phyloP scores from a whole-genome alignment of 306 rosid species.

The Echinosophora koreensis region DNA sequence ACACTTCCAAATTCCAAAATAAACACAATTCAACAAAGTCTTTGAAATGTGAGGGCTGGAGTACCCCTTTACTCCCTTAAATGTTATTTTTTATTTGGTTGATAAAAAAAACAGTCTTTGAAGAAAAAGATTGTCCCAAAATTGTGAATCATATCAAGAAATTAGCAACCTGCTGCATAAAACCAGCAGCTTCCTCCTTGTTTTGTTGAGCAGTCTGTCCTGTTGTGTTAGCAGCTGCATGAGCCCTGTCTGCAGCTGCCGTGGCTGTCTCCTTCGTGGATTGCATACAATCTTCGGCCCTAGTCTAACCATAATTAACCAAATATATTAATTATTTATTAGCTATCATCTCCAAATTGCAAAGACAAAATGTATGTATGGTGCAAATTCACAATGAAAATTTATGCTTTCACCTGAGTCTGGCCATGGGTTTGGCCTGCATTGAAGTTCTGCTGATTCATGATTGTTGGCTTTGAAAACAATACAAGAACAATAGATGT shows the following conservation, averaged over 20 bases:
- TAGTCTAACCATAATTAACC: slow-evolving; percentile 39
- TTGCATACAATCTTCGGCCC: slow-evolving; percentile 45
- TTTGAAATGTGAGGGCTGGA: too few species aligned
- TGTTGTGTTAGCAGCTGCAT: slow-evolving; percentile 52
- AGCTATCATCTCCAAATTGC: not conserved
- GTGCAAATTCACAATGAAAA: not conserved
- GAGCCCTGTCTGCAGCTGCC: slow-evolving; percentile 51
- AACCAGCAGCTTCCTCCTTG: slow-evolving; percentile 62
- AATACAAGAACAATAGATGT: not conserved
- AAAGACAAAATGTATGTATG: not conserved
- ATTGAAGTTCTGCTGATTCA: slow-evolving; percentile 61
- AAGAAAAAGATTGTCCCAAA: not conserved
- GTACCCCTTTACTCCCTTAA: too few species aligned
- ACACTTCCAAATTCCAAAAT: not conserved
- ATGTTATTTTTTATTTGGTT: too few species aligned
- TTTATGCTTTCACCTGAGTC: slow-evolving; percentile 30
- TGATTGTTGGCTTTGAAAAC: slow-evolving; percentile 35
- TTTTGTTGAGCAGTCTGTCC: slow-evolving; percentile 43
- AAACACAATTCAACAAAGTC: not conserved
- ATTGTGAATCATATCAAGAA: not conserved
- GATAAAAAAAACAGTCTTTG: too few species aligned
- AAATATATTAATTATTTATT: not conserved
- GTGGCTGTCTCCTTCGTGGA: slow-evolving; percentile 52
- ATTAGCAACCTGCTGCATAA: slow-evolving; percentile 61
- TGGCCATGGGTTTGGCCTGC: slow-evolving; percentile 55